Evolutionary conservation across 2,329 filamentous ascomycete species (phyloP).

Genomic region (Nemania sp.): DNA sequence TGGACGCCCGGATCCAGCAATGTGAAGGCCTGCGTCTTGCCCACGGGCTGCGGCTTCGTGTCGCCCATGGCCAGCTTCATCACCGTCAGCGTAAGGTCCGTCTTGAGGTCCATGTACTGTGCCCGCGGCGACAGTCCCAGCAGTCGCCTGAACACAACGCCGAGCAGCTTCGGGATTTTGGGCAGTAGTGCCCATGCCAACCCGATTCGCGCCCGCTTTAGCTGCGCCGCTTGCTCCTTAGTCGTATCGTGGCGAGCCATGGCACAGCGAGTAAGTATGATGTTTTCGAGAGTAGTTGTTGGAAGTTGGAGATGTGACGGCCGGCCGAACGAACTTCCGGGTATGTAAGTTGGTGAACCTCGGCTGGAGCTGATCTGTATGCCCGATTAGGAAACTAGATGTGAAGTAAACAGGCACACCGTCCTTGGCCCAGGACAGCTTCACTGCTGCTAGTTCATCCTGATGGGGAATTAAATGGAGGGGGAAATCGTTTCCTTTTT

Average conservation of each 20-base stretch:
- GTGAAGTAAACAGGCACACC: too few species aligned
- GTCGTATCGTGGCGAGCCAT: slow-evolving; percentile 5
- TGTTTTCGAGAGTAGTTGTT: neutral
- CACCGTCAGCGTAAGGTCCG: slow-evolving; percentile 71
- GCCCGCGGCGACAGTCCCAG: slow-evolving; percentile 70
- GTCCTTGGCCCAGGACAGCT: neutral
- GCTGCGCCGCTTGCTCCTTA: slow-evolving; percentile 12
- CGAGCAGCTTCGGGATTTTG: slow-evolving; percentile 63
- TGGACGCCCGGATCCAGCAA: slow-evolving; percentile 56
- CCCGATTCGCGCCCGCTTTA: slow-evolving; percentile 27
- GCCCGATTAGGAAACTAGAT: too few species aligned
- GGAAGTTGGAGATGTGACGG: slow-evolving; percentile 1
- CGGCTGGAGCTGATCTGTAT: slow-evolving; percentile 1
- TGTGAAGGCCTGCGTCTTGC: slow-evolving; percentile 59
- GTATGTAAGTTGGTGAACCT: neutral
- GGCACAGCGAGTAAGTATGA: neutral
- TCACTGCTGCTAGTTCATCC: slow-evolving; percentile 1
- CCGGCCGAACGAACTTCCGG: neutral
- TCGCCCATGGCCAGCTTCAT: slow-evolving; percentile 66
- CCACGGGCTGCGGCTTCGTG: slow-evolving; percentile 53
- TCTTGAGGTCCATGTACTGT: slow-evolving; percentile 77
- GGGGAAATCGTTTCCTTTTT: neutral
- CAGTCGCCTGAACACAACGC: slow-evolving; percentile 64
- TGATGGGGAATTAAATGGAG: neutral
- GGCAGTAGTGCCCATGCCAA: slow-evolving; percentile 48